Evolutionary conservation across 768 basidiomycete species (phyloP).

Genomic region (Piloderma croceum): DNA sequence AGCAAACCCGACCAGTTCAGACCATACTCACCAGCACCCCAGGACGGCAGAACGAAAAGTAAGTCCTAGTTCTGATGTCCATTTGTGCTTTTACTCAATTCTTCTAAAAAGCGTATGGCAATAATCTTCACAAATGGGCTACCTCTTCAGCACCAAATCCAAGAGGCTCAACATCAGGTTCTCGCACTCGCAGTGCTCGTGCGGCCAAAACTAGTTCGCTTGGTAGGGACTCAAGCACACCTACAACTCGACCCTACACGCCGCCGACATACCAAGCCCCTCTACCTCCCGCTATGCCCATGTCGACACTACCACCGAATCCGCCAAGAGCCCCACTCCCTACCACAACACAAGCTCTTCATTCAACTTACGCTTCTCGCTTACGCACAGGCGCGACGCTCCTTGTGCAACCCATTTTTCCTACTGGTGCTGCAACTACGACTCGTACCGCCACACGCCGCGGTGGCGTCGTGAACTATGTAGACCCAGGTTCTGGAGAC

Average conservation of each 20-base stretch:
- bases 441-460: slow-evolving; percentile 49
- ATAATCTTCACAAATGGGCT: slow-evolving; percentile 70
- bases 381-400: slow-evolving; percentile 85
- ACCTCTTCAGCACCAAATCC: slow-evolving; percentile 51
- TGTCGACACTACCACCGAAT: slow-evolving; percentile 36
- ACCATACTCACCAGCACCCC: too few relatives aligned
- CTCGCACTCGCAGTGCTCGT: slow-evolving; percentile 39
- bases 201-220: slow-evolving; percentile 38
- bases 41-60: too few relatives aligned
- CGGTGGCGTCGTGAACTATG: slow-evolving; percentile 76
- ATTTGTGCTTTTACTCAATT: not conserved
- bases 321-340: slow-evolving; percentile 55
- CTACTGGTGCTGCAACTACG: slow-evolving; percentile 31
- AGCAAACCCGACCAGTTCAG: too few relatives aligned
- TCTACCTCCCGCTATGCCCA: slow-evolving; percentile 25
- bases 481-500: slow-evolving; percentile 80
- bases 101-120: slow-evolving; percentile 45
- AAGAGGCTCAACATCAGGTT: slow-evolving; percentile 29
- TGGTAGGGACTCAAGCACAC: slow-evolving; percentile 9
- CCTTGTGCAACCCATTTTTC: slow-evolving; percentile 81
- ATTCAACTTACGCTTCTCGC: slow-evolving; percentile 84
- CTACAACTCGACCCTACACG: slow-evolving; percentile 28
- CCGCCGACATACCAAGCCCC: slow-evolving; percentile 35
- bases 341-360: slow-evolving; percentile 61
- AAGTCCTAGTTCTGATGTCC: not conserved